Evolutionary conservation across 257 asterid genomes (phyloP).

Genomic region (Anisodus acutangulus): DNA sequence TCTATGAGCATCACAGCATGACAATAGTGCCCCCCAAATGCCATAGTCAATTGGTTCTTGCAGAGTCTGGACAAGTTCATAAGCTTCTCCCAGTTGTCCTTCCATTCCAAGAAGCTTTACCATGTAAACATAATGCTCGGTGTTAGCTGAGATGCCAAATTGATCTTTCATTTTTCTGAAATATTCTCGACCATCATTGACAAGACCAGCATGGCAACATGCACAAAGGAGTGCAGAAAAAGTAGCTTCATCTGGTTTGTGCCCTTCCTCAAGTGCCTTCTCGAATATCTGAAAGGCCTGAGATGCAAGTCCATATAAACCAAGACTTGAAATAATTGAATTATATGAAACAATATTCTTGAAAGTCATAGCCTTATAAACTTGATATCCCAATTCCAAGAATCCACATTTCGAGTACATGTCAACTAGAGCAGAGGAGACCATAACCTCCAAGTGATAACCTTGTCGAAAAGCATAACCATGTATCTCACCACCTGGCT

Average conservation of each 20-base stretch:
- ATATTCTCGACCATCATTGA: conserved; percentile 53
- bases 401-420: conserved; percentile 93
- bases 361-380: conserved; percentile 56
- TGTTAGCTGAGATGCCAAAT: conserved; percentile 53
- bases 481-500: conserved; percentile 51
- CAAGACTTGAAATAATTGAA: conserved; percentile 62
- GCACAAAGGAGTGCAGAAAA: conserved; percentile 72
- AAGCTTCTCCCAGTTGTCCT: conserved; percentile 70
- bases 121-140: conserved; percentile 75
- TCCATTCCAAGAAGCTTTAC: conserved; percentile 88
- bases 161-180: conserved; percentile 57
- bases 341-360: conserved; percentile 65
- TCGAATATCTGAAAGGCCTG: conserved; percentile 63
- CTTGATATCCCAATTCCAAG: conserved; percentile 57
- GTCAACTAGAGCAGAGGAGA: conserved; percentile 79
- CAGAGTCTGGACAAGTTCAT: conserved; percentile 52
- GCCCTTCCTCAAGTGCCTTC: conserved; percentile 47
- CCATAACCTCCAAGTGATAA: conserved; percentile 43
- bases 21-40: conserved; percentile 82
- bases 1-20: conserved; percentile 62
- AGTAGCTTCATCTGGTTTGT: conserved; percentile 73
- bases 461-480: conserved; percentile 54
- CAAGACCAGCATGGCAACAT: conserved; percentile 79
- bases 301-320: conserved; percentile 60
- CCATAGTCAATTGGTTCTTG: conserved; percentile 55